phyloP scores from a whole-genome alignment of 164 flowering plant species.

The Akebia trifoliata region DNA sequence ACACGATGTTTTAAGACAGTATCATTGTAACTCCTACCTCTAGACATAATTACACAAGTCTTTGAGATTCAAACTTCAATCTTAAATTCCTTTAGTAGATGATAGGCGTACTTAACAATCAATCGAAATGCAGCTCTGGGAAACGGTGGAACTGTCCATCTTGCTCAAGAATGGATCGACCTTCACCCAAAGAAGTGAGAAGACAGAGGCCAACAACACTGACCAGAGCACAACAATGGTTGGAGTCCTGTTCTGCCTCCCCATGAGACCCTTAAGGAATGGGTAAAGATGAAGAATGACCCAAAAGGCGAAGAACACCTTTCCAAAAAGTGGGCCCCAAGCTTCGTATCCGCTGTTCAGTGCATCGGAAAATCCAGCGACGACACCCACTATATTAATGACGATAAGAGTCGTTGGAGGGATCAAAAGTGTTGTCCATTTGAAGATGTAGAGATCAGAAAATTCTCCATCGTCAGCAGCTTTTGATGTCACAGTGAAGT shows the following conservation, averaged over 20 bases:
- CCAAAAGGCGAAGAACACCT: conserved; percentile 91
- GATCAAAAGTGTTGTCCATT: conserved; percentile 91
- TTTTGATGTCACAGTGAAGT: conserved; percentile 91
- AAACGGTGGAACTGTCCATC: conserved; percentile 22
- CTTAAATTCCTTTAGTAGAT: too few species aligned
- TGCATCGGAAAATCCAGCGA: conserved; percentile 93
- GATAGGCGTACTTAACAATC: too few species aligned
- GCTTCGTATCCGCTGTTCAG: conserved; percentile 85
- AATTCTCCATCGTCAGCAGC: conserved; percentile 81
- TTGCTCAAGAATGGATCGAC: conserved; percentile 71
- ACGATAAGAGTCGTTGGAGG: conserved; percentile 92
- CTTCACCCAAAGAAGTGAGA: conserved; percentile 93
- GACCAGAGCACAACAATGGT: conserved; percentile 92
- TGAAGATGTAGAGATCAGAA: conserved; percentile 77
- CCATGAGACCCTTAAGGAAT: conserved; percentile 98
- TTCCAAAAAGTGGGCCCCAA: conserved; percentile 96
- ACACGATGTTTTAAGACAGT: too few species aligned
- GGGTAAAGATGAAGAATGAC: conserved; percentile 93
- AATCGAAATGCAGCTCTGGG: conserved; percentile 69
- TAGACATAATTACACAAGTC: too few species aligned
- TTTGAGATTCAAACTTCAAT: too few species aligned
- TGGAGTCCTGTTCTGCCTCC: conserved; percentile 85
- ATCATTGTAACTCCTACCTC: too few species aligned
- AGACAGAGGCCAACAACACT: conserved; percentile 83
- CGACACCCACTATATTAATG: conserved; percentile 82